Percentiles rank a stretch among this genome's conserved stretches.
phyloP scores from a whole-genome alignment of 2,329 filamentous ascomycete species.

The Fusarium algeriense region DNA sequence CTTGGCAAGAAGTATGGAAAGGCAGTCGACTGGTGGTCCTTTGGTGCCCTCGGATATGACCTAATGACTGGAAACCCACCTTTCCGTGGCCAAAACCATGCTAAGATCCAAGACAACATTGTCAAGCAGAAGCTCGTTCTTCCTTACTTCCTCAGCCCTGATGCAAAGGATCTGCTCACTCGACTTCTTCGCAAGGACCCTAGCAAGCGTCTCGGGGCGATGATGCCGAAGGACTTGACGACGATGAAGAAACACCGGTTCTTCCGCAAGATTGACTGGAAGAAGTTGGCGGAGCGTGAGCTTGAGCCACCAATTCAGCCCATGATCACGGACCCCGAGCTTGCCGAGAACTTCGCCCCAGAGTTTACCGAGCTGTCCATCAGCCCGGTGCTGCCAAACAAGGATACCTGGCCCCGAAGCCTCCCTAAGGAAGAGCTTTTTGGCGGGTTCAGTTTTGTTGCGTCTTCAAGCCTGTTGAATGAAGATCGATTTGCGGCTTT shows the following conservation, averaged over 20 bases:
- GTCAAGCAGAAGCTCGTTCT: constrained; percentile 89
- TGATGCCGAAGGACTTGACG: constrained; percentile 88
- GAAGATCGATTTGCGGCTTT: constrained; percentile 56
- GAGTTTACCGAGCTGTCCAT: constrained; percentile 91
- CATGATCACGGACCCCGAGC: constrained; percentile 92
- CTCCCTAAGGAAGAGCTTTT: constrained; percentile 67
- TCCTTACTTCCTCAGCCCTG: constrained; percentile 90
- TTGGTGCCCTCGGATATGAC: constrained; percentile 92
- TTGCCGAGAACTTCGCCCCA: constrained; percentile 95
- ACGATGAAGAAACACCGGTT: constrained; percentile 93
- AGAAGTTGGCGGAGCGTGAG: constrained; percentile 83
- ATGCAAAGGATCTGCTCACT: constrained; percentile 94
- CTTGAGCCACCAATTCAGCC: constrained; percentile 90
- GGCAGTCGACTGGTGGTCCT: constrained; percentile 98
- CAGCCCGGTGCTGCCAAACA: constrained; percentile 73
- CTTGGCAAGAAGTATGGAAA: constrained; percentile 90
- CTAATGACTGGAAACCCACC: constrained; percentile 92
- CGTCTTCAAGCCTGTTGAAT: constrained; percentile 68
- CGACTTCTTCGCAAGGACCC: constrained; percentile 93
- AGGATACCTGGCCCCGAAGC: constrained; percentile 56
- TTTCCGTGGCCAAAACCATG: constrained; percentile 89
- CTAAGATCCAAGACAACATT: constrained; percentile 97
- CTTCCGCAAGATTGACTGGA: constrained; percentile 98
- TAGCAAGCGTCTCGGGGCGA: constrained; percentile 85
- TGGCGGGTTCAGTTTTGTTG: constrained; percentile 74